Conservation (phyloP, 2,329 filamentous ascomycete species). For the Fusarium neocosmosporiellum region DNA sequence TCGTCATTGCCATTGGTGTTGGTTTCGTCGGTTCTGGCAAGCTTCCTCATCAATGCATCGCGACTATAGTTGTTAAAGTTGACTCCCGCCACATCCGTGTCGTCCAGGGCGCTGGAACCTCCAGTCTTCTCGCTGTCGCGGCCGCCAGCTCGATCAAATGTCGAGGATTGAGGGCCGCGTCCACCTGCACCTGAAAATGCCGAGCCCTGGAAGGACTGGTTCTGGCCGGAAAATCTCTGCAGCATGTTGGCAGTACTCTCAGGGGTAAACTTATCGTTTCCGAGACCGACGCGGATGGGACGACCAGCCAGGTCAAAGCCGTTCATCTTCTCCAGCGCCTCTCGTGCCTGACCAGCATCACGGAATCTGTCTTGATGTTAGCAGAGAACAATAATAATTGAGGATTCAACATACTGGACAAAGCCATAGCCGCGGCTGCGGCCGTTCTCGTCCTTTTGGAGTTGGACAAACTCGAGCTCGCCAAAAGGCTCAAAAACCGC, state of each 20-base stretch:
- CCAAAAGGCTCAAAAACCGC: conserved; percentile 98
- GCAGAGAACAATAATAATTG: conserved; percentile 23
- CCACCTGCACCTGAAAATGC: conserved; percentile 91
- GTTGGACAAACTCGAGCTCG: conserved; percentile 95
- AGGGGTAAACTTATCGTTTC: conserved; percentile 99
- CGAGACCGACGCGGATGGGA: conserved; percentile 97
- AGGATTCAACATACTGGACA: conserved; percentile 81
- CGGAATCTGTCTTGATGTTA: conserved; percentile 75
- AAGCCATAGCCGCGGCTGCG: conserved; percentile 97
- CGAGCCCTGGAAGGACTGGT: conserved; percentile 85
- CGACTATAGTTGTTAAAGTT: conserved; percentile 99
- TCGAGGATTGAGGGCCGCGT: conserved; percentile 84
- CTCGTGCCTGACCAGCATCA: conserved; percentile 89
- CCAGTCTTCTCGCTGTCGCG: conserved; percentile 91
- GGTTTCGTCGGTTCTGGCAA: conserved; percentile 92
- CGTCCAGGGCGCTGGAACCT: conserved; percentile 93
- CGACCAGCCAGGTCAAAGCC: conserved; percentile 97
- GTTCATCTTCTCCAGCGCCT: conserved; percentile 99
- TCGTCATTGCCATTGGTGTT: conserved; percentile 73
- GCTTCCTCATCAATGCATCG: conserved; percentile 98
- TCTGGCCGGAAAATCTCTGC: conserved; percentile 89
- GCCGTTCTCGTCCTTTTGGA: conserved; percentile 94
- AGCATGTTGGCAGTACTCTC: conserved; percentile 94
- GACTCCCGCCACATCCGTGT: conserved; percentile 96
- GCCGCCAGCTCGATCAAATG: conserved; percentile 90